Base-by-base conservation (phyloP, 2,329 filamentous ascomycete species). In the Colletotrichum sp. region DNA sequence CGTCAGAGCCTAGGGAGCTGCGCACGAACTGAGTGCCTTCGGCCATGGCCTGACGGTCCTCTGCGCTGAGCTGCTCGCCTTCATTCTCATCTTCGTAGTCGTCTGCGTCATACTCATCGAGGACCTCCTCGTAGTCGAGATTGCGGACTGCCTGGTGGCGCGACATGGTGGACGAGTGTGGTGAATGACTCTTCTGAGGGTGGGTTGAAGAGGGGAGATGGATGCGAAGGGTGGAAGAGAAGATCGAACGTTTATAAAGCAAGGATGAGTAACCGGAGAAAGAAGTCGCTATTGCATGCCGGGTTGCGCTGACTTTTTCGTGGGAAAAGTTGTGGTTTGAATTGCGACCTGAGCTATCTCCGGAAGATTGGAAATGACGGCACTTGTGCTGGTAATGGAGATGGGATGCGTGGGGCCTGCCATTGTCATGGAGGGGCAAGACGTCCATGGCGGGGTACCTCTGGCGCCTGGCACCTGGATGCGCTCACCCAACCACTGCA, bases 11-110 rank as follows among this genome's bases (percentile, higher is more conserved):
- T n/a, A 98, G 87, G 10, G 90, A 89, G 77, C 88, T 88, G 75
- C 91, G 90, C 44, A 98, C 94, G 78, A 93, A 89, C 52, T 89
- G 87, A 1, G 93, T 95, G 67, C 93, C 93, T 52, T 90, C 84
- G 52, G 90, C 89, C 90, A 98, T 90, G 15, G 85, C 83, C 10
- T 81, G 83, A 55, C 84, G 84, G 77, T 90, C 89, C 78, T 90
- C 89, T 2, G 85, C 81, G 68, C 86, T 89, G 59, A 89, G 82
- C 78, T 89, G 83, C 75, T 87, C 86, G 18, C 86, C 84, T 39
- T 87, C 86, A 62, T 87, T 85, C 18, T 85, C 88, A 16, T 86
- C 86, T 8, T 87, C 86, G 52, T 87, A 84, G 3, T 81, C 85
- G 26, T 80, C 83, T 8, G 83, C 86, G 52, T 91, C 89, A 71